Evolutionary conservation across 2,329 filamentous ascomycete genomes (phyloP), one percentile per base, ranked within the genome.

Genomic region (Cyclaneusma minus): DNA sequence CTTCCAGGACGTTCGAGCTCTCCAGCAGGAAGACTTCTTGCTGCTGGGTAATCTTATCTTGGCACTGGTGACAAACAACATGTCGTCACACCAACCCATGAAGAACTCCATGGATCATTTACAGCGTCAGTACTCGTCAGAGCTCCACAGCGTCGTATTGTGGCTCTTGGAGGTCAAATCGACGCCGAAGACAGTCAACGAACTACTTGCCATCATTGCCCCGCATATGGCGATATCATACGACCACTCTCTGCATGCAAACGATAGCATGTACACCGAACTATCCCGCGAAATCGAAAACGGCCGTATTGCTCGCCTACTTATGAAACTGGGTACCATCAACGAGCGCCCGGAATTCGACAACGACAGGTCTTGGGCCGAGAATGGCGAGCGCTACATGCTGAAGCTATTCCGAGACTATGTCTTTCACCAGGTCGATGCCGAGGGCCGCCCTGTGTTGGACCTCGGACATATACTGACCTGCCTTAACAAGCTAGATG

Each of bases 341-440:
- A 89, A 89, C 43, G 89, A 98, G 50, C 72, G 89, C 7, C 81
- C 78, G 2, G 87, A 95, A 44, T 77, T 79, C 34, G 79, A 82
- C 28, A 71, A 73, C 21, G 78, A 85, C 34, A 58, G 64, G 0
- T 62, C 68, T 25, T 98, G 89, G 87, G 81, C 83, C 4, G 87
- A 95, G 50, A 89, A 80, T 24, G 87, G 87, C 14, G 83, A 93
- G 42, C 71, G 85, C 15, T 95, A 93, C 49, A 79, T 82, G 47
- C 62, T 98, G 36, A 94, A 93, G 54, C 65, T 98, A 6, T 95
- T 95, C 60, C 71, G 89, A 25, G 89, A 98, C 52, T 95, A 91
- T 42, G 82, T 94, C 21, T 98, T 95, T 54, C 89, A 98, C 50
- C 85, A 92, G 44, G 84, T 94, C 8, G 84, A 95, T 47, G 66